A percentile compares a stretch with the other conserved stretches of the same genome.
These are phyloP conservation scores for Phytopythium mirpurense DNA, from an alignment of 352 stramenopile species.

Conservation along the genomic window DNA sequence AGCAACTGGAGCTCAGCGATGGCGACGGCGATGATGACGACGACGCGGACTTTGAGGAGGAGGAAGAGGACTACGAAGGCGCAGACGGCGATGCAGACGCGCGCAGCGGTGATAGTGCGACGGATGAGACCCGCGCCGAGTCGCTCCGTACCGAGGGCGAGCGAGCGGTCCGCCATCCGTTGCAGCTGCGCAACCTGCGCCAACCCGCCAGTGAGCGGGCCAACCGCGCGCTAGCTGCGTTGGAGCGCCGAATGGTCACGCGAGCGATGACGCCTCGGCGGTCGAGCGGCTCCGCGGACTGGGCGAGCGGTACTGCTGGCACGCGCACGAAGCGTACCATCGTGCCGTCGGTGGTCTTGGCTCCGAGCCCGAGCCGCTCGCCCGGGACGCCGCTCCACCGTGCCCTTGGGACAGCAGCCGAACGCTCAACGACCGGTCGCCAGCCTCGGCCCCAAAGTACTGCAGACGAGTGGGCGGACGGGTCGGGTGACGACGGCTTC, in stretches of 20 bases:
- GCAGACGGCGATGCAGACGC: conserved; percentile 9
- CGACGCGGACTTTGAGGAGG: conserved; percentile 22
- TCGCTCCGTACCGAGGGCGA: conserved; percentile 2
- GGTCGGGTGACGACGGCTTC: conserved; percentile 46
- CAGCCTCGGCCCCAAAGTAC: neutral
- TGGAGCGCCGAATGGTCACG: conserved; percentile 67
- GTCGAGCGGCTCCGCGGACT: neutral
- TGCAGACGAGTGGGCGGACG: conserved; percentile 21
- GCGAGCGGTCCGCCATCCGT: conserved; percentile 22
- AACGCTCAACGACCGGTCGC: neutral
- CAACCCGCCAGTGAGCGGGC: conserved; percentile 40
- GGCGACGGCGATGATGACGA: conserved; percentile 64
- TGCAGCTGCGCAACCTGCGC: conserved; percentile 51
- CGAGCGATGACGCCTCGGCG: conserved; percentile 13
- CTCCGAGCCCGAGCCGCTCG: neutral
- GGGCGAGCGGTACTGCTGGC: neutral
- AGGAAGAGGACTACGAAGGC: conserved; percentile 14
- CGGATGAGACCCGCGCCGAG: conserved; percentile 12
- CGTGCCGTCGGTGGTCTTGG: neutral
- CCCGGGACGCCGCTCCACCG: neutral
- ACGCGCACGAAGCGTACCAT: neutral
- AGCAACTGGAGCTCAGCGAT: conserved; percentile 70
- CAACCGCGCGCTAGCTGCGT: conserved; percentile 46
- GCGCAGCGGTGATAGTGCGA: neutral
- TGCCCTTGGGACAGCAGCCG: neutral